These are phyloP conservation scores for Penicillium roqueforti DNA, from an alignment of 495 filamentous ascomycete genomes.

Conservation along the genomic window DNA sequence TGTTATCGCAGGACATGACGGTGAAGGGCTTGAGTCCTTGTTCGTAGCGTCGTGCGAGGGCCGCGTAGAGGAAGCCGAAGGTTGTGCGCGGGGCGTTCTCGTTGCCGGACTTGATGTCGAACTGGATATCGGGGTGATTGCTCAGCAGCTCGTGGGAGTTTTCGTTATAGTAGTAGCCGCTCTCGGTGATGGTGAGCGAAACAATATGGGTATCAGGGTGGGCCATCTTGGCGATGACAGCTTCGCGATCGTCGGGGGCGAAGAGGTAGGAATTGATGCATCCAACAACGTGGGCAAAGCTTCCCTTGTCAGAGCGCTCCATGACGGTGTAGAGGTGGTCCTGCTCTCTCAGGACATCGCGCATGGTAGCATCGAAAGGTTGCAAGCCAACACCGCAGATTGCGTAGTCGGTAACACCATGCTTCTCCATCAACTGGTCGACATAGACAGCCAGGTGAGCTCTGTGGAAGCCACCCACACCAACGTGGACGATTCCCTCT, in stretches of 20 bases:
- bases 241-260: conserved; percentile 44
- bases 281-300: conserved; percentile 41
- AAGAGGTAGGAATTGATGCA: conserved; percentile 49
- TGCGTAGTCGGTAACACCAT: conserved; percentile 39
- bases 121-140: conserved; percentile 45
- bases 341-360: conserved; percentile 40
- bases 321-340: conserved; percentile 48
- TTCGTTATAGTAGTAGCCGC: conserved; percentile 51
- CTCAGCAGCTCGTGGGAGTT: conserved; percentile 46
- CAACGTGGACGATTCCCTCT: conserved; percentile 48
- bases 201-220: conserved; percentile 49
- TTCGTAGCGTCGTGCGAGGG: conserved; percentile 36
- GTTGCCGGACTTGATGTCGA: conserved; percentile 41
- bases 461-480: conserved; percentile 48
- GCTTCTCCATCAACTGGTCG: conserved; percentile 44
- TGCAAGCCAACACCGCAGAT: conserved; percentile 47
- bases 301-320: conserved; percentile 45
- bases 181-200: conserved; percentile 50
- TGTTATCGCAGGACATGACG: conserved; percentile 50
- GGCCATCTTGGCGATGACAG: conserved; percentile 48
- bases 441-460: conserved; percentile 48
- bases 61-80: conserved; percentile 48
- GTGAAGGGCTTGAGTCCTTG: conserved; percentile 46
- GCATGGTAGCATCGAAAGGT: conserved; percentile 44
- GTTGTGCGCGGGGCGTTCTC: conserved; percentile 38